Conservation (phyloP, 1,284 basidiomycete species). For the Phellinidium pouzarii region DNA sequence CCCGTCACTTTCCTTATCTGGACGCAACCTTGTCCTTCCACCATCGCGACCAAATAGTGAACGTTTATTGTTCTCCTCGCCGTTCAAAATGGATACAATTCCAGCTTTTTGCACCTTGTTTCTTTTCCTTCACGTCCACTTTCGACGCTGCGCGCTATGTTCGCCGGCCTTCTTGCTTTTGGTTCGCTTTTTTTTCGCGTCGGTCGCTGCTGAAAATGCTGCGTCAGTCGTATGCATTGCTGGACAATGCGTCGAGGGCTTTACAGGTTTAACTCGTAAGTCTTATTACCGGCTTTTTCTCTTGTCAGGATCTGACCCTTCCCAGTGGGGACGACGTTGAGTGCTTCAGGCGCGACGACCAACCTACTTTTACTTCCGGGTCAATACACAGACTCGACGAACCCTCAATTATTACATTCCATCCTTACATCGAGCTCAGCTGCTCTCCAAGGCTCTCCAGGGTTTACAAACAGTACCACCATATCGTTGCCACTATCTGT, state of each 20-base stretch:
- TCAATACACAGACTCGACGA: constrained; percentile 62
- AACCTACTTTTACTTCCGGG: constrained; percentile 63
- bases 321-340: constrained; percentile 60
- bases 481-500: constrained; percentile 58
- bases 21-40: not conserved
- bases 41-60: not conserved
- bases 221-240: constrained; percentile 66
- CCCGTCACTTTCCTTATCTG: not conserved
- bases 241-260: constrained; percentile 74
- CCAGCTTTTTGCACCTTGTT: constrained; percentile 5
- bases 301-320: constrained; percentile 21
- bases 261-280: constrained; percentile 63
- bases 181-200: constrained; percentile 37
- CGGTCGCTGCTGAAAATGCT: constrained; percentile 35
- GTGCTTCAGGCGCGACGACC: constrained; percentile 43
- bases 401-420: constrained; percentile 61
- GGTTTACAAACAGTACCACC: constrained; percentile 46
- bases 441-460: constrained; percentile 48
- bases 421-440: constrained; percentile 58
- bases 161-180: constrained; percentile 37
- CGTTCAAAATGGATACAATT: constrained; percentile 1
- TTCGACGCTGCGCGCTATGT: constrained; percentile 33
- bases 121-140: constrained; percentile 27
- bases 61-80: constrained; percentile 5
- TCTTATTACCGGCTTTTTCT: constrained; percentile 18